Percentiles rank a stretch among this genome's conserved stretches.
Evolutionary conservation across 176 grass and related monocot species (phyloP).

Genomic region (Carex myosuroides): DNA sequence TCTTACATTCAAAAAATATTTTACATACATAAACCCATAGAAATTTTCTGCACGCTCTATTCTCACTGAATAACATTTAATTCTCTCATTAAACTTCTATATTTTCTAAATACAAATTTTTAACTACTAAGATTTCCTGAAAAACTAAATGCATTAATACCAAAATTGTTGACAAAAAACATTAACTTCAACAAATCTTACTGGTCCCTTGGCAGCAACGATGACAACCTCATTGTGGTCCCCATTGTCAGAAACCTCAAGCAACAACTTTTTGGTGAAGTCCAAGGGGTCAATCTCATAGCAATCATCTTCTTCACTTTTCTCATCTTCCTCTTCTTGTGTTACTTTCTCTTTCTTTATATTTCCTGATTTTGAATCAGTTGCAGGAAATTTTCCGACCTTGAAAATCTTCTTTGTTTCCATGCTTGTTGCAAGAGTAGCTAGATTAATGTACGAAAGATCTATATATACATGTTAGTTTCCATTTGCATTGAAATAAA

Average conservation of each 20-base stretch:
- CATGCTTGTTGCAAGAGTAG: background rate
- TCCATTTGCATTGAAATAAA: background rate
- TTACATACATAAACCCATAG: too few relatives aligned
- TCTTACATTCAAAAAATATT: too few relatives aligned
- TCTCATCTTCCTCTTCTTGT: background rate
- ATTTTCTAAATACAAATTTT: too few relatives aligned
- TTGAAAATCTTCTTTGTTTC: background rate
- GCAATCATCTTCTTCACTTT: constrained; percentile 33
- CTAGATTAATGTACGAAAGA: background rate
- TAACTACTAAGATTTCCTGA: too few relatives aligned
- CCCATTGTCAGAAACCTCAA: constrained; percentile 2
- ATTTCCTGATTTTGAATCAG: background rate
- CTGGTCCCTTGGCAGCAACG: constrained; percentile 33
- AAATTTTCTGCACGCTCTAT: too few relatives aligned
- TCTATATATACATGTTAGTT: background rate
- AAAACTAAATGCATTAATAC: too few relatives aligned
- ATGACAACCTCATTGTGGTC: constrained; percentile 46
- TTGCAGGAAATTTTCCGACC: background rate
- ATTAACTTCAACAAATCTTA: constrained; percentile 7
- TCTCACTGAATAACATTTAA: too few relatives aligned
- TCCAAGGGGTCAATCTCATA: constrained; percentile 31
- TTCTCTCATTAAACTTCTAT: too few relatives aligned
- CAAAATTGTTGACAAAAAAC: too few relatives aligned
- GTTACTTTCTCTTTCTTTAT: constrained; percentile 19
- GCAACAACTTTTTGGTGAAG: constrained; percentile 24